Evolutionary conservation across 257 asterid species (phyloP).

Genomic region (Echites panduratus): DNA sequence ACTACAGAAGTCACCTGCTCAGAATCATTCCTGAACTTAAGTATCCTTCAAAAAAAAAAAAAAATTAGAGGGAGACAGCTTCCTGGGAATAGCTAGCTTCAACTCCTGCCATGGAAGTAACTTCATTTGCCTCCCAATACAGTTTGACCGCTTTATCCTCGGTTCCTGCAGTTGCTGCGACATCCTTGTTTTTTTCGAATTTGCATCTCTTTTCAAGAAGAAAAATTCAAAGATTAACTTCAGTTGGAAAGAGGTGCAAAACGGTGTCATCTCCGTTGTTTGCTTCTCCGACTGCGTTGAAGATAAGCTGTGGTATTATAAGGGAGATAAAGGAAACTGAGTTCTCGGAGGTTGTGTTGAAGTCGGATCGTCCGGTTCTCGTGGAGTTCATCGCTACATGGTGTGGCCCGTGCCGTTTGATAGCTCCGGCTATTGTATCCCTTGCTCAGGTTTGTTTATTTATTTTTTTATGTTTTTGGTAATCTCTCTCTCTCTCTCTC

Average conservation of each 20-base stretch:
- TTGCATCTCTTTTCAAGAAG: background rate
- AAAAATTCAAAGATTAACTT: background rate
- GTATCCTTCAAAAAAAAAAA: background rate
- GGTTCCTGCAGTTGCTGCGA: background rate
- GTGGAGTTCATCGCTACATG: conserved; percentile 86
- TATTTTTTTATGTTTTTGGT: background rate
- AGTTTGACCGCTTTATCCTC: background rate
- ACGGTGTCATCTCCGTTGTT: background rate
- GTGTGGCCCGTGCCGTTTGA: conserved; percentile 96
- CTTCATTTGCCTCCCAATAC: conserved; percentile 1
- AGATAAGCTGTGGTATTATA: conserved; percentile 39
- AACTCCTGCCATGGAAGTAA: conserved; percentile 9
- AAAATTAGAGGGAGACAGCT: too few species aligned
- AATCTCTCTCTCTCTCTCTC: too few species aligned
- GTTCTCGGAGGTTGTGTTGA: conserved; percentile 65
- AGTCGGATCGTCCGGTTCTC: conserved; percentile 71
- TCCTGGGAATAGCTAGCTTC: background rate
- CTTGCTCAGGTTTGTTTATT: conserved; percentile 48
- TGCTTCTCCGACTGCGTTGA: conserved; percentile 3
- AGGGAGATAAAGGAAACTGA: conserved; percentile 43
- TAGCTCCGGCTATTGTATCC: conserved; percentile 60
- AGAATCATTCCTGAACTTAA: background rate
- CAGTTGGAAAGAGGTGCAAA: conserved; percentile 1
- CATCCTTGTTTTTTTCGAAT: background rate
- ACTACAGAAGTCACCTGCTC: too few species aligned